Percentiles rank a stretch among this genome's conserved stretches.
phyloP scores from a whole-genome alignment of 371 early-diverging fungal species.

The Batrachochytrium dendrobatidis region DNA sequence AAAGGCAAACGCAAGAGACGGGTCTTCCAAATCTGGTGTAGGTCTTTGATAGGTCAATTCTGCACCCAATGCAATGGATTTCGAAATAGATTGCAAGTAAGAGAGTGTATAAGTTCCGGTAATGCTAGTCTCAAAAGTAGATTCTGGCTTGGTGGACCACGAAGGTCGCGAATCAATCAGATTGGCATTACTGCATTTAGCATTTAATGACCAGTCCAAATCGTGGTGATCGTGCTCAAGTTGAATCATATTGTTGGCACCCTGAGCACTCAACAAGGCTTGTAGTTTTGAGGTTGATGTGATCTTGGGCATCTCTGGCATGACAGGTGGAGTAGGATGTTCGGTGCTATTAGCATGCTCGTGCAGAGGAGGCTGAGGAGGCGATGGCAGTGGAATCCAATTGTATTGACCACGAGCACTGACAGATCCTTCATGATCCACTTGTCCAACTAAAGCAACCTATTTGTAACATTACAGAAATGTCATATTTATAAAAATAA shows the following conservation, averaged over 20 bases:
- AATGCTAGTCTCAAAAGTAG: slow-evolving; percentile 10
- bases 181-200: slow-evolving; percentile 93
- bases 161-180: slow-evolving; percentile 57
- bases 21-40: slow-evolving; percentile 75
- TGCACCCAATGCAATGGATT: slow-evolving; percentile 73
- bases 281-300: slow-evolving; percentile 64
- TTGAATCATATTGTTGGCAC: slow-evolving; percentile 84
- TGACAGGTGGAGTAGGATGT: slow-evolving; percentile 10
- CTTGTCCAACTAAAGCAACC: slow-evolving; percentile 62
- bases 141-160: slow-evolving; percentile 8
- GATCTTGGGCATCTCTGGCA: slow-evolving; percentile 4
- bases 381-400: slow-evolving; percentile 31
- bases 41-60: slow-evolving; percentile 84
- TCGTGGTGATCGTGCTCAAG: slow-evolving; percentile 88
- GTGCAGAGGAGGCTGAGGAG: slow-evolving; percentile 5
- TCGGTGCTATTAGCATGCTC: slow-evolving; percentile 13
- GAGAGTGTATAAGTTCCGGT: slow-evolving; percentile 84
- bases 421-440: slow-evolving; percentile 81
- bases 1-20: slow-evolving; percentile 35
- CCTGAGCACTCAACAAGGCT: slow-evolving; percentile 64
- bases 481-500: neutral
- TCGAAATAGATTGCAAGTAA: slow-evolving; percentile 87
- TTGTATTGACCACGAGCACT: slow-evolving; percentile 64
- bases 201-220: slow-evolving; percentile 71
- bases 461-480: neutral